Percentiles rank a stretch among this genome's conserved stretches.
Conservation (phyloP, 176 grass and related monocot species). For the Melocanna baccifera region DNA sequence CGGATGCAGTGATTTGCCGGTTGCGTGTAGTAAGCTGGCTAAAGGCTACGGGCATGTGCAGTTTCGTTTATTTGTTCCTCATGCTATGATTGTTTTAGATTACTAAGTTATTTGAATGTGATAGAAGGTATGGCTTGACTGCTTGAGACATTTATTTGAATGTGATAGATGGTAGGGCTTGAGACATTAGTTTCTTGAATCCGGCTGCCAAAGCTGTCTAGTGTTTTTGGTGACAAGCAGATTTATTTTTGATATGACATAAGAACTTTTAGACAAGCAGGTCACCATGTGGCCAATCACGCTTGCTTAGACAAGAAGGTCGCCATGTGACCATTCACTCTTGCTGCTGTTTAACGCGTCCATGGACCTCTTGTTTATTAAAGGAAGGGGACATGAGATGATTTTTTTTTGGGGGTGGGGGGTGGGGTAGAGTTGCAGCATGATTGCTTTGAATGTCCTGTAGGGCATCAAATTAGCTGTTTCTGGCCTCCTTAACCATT, state of each 20-base stretch:
- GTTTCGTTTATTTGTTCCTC: neutral
- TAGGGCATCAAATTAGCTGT: neutral
- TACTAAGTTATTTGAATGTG: neutral
- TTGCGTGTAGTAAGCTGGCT: conserved; percentile 7
- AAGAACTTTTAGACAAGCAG: neutral
- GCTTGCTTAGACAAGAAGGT: neutral
- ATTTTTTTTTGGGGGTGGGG: neutral
- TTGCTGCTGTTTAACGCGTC: neutral
- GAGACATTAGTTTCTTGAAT: neutral
- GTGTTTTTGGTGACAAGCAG: neutral
- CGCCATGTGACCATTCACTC: neutral
- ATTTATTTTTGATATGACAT: neutral
- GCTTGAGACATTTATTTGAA: neutral
- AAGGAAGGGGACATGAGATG: neutral
- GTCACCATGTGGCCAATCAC: neutral
- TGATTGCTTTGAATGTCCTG: neutral
- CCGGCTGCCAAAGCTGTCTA: neutral
- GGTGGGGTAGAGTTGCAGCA: neutral
- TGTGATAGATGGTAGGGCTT: neutral
- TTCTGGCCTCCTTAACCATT: neutral
- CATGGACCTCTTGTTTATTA: neutral
- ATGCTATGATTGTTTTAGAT: neutral
- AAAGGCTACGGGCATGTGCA: neutral
- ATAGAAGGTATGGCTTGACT: conserved; percentile 1
- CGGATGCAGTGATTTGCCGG: neutral